These are phyloP conservation scores for Fomitiporia mediterranea DNA, from an alignment of 1,284 basidiomycete species.

Conservation along the genomic window DNA sequence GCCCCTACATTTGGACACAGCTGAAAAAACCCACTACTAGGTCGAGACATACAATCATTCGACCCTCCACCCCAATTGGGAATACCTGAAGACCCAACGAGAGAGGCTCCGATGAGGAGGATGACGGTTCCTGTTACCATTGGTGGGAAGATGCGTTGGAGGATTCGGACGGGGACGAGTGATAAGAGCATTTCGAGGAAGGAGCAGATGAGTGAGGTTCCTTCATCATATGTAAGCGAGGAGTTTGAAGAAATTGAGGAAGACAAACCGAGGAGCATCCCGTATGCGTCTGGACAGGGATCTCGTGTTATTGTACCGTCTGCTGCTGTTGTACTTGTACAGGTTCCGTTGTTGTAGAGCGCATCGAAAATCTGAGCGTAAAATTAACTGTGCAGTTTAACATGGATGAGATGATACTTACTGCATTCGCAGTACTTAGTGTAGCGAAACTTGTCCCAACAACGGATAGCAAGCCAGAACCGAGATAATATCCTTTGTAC, in stretches of 20 bases:
- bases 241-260: not conserved
- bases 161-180: slow-evolving; percentile 60
- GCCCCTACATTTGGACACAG: slow-evolving; percentile 69
- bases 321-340: slow-evolving; percentile 51
- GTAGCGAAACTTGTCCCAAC: slow-evolving; percentile 87
- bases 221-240: slow-evolving; percentile 30
- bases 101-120: slow-evolving; percentile 71
- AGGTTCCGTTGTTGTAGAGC: slow-evolving; percentile 78
- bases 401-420: slow-evolving; percentile 30
- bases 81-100: slow-evolving; percentile 71
- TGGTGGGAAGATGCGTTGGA: slow-evolving; percentile 76
- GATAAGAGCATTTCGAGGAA: slow-evolving; percentile 78
- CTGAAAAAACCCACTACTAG: slow-evolving; percentile 58
- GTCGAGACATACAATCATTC: slow-evolving; percentile 58
- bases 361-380: slow-evolving; percentile 50
- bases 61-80: slow-evolving; percentile 82
- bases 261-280: slow-evolving; percentile 62
- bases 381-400: not conserved
- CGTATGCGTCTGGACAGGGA: slow-evolving; percentile 78
- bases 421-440: slow-evolving; percentile 67
- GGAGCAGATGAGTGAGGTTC: slow-evolving; percentile 74
- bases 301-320: slow-evolving; percentile 59
- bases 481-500: slow-evolving; percentile 59
- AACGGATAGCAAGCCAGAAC: slow-evolving; percentile 76
- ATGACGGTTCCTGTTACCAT: slow-evolving; percentile 77